These are phyloP conservation scores for Podochytrium sp. DNA, from an alignment of 192 early-diverging fungal genomes.

Conservation along the genomic window DNA sequence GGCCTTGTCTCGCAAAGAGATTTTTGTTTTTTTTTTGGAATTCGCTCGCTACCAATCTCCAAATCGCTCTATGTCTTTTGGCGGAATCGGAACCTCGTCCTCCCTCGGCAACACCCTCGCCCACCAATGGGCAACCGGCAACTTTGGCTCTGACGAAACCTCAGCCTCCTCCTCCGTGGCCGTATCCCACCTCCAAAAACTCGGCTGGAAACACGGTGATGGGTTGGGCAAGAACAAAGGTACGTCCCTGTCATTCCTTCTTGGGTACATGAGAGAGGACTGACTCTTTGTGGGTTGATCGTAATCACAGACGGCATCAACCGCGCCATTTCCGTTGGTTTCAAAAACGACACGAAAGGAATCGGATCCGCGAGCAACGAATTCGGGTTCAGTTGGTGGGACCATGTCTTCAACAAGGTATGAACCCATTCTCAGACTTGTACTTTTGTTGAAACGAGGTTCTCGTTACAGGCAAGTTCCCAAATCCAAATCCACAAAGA, in stretches of 20 bases:
- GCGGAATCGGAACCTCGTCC: slow-evolving; percentile 2
- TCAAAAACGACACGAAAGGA: slow-evolving; percentile 86
- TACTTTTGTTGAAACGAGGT: no score
- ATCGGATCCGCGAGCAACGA: slow-evolving; percentile 48
- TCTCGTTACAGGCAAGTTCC: no score
- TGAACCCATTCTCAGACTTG: no score
- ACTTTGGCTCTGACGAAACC: slow-evolving; percentile 13
- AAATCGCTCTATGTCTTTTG: slow-evolving; percentile 30
- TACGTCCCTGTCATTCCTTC: no score
- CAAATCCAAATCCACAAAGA: slow-evolving; percentile 59
- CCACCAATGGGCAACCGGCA: slow-evolving; percentile 13
- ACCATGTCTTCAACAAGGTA: slow-evolving; percentile 94
- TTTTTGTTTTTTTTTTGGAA: no score
- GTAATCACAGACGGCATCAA: slow-evolving; percentile 71
- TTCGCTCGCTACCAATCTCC: no score
- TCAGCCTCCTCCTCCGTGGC: neutral
- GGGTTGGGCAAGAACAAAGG: slow-evolving; percentile 57
- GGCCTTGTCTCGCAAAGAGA: no score
- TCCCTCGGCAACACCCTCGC: slow-evolving; percentile 7
- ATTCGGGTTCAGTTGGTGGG: slow-evolving; percentile 51
- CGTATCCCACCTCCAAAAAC: slow-evolving; percentile 72
- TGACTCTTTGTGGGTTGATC: no score
- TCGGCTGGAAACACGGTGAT: slow-evolving; percentile 77
- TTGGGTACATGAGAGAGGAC: no score
- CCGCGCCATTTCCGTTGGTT: slow-evolving; percentile 77